A percentile compares a stretch with the other conserved stretches of the same genome.
Evolutionary conservation across 2,329 filamentous ascomycete genomes (phyloP).

Genomic region (Epichloe brachyelytri): DNA sequence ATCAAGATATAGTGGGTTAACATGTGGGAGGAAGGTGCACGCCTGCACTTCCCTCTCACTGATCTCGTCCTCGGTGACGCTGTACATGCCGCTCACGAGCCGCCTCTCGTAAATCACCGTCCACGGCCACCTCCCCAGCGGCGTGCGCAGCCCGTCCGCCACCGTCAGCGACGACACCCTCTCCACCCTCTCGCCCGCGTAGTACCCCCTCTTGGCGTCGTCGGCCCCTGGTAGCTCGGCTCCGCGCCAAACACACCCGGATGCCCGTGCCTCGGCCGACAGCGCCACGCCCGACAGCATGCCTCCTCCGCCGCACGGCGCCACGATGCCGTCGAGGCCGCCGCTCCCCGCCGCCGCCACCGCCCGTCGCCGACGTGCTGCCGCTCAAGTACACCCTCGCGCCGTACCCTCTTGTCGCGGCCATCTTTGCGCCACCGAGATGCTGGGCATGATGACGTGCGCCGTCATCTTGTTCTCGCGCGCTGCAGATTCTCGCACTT

Average conservation of each 20-base stretch:
- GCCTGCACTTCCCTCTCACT: too few species aligned
- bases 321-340: constrained; percentile 56
- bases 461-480: constrained; percentile 59
- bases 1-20: too few species aligned
- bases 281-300: constrained; percentile 76
- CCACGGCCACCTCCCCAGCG: constrained; percentile 68
- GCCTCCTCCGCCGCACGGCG: constrained; percentile 79
- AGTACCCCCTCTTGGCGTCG: constrained; percentile 62
- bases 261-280: constrained; percentile 58
- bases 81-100: constrained; percentile 59
- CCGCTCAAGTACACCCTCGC: constrained; percentile 72
- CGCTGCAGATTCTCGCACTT: too few species aligned
- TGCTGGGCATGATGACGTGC: constrained; percentile 86
- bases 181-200: constrained; percentile 48
- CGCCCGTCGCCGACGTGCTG: constrained; percentile 47
- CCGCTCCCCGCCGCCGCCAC: constrained; percentile 4
- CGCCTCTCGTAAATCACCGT: constrained; percentile 54
- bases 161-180: constrained; percentile 66
- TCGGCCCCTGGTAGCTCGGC: constrained; percentile 70
- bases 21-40: too few species aligned
- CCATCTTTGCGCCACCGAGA: constrained; percentile 72
- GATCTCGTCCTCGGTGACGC: constrained; percentile 75
- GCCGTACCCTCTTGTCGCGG: constrained; percentile 64
- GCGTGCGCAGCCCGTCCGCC: constrained; percentile 79
- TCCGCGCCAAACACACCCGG: constrained; percentile 77